Evolutionary conservation across 192 early-diverging fungal species (phyloP).

Genomic region (Powellomyces hirtus): DNA sequence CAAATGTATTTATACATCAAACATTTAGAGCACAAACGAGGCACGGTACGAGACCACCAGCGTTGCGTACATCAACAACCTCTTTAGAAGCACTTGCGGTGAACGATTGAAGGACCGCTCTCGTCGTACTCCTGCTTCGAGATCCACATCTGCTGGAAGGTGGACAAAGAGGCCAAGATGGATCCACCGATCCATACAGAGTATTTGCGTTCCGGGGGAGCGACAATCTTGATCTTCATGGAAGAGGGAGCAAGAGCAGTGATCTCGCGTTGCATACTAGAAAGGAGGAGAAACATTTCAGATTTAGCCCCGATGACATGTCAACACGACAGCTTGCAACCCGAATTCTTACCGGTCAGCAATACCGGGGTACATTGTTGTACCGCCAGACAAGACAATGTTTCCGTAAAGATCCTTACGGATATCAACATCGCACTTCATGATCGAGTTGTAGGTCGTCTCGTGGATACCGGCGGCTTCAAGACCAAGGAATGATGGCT

Average conservation of each 20-base stretch:
- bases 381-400: slow-evolving; percentile 95
- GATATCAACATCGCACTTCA: slow-evolving; percentile 97
- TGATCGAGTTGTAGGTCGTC: slow-evolving; percentile 95
- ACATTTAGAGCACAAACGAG: no score
- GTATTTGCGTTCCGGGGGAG: slow-evolving; percentile 63
- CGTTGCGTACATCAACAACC: no score
- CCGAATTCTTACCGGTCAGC: slow-evolving; percentile 65
- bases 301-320: not conserved
- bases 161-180: slow-evolving; percentile 58
- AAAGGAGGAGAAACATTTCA: not conserved
- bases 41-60: no score
- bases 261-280: slow-evolving; percentile 55
- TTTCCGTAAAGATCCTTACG: slow-evolving; percentile 95
- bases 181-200: slow-evolving; percentile 69
- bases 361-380: slow-evolving; percentile 98
- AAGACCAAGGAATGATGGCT: slow-evolving; percentile 67
- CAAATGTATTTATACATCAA: no score
- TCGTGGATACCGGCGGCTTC: slow-evolving; percentile 95
- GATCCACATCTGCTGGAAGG: slow-evolving; percentile 70
- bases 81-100: slow-evolving; percentile 59
- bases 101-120: slow-evolving; percentile 56
- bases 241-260: slow-evolving; percentile 51
- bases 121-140: slow-evolving; percentile 64
- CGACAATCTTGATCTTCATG: slow-evolving; percentile 61
- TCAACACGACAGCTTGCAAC: not conserved